Evolutionary conservation across 768 basidiomycete genomes (phyloP), one percentile per base, ranked within the genome.

Genomic region (Lentinula raphanica): DNA sequence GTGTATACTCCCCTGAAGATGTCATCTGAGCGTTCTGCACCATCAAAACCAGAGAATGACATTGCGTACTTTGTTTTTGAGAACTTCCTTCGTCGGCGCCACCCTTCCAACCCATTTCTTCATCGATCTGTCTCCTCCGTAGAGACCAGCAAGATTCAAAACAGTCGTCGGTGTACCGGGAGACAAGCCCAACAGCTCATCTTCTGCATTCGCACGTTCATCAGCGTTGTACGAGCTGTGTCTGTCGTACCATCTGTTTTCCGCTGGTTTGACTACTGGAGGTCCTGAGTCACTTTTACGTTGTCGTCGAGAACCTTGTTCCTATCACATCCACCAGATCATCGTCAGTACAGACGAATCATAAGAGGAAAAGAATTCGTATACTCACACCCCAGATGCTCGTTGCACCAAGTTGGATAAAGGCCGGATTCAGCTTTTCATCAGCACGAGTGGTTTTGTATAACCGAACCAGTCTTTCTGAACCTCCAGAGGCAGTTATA

Each of bases 111-210:
- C 74, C 78, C 79, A 86, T 62, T 83, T 82, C 32, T 71, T 70
- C 15, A 74, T 67, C 4, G 72, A 68, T 9, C 86, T 75, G 6
- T 68, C 60, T 1, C 81, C 83, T 21, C 87, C 86, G 83, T 83
- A 87, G 7, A 88, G 71, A 0, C 86, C 87, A 7, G 77, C 71
- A 27, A 88, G 79, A 62, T 87, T 80, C 32, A 88, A 72, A 1
- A 88, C 82, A 1, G 81, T 81, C 1, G 82, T 79, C 1, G 69
- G 71, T n/a, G 68, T 63, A 0, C 62, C 53, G 0, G 72, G 67
- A 4, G 75, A 73, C 15, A 84, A 64, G 0, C 69, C 66, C 9
- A 87, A 73, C 12, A 87, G 72, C 68, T 86, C 85, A 7, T 72
- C 71, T 60, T 87, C 87, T 1, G 82, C 80, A 21, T 63, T 68